Evolutionary conservation across 306 rosid species (phyloP).

Genomic region (Albizia julibrissin): DNA sequence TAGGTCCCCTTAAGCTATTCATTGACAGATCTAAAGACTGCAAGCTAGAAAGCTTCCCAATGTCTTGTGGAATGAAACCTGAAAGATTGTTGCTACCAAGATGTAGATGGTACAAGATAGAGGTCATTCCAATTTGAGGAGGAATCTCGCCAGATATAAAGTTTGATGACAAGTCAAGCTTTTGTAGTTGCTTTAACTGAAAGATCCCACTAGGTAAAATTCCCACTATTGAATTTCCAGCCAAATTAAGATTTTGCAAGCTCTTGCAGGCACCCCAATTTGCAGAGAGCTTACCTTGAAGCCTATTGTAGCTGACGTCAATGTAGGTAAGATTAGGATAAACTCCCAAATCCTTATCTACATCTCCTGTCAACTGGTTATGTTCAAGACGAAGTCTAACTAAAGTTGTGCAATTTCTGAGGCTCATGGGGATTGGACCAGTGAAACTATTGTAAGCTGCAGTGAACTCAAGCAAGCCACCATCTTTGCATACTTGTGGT

Average conservation of each 20-base stretch:
- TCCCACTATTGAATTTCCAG: not conserved
- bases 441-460: not conserved
- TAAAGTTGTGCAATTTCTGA: not conserved
- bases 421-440: not conserved
- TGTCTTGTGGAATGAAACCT: not conserved
- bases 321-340: not conserved
- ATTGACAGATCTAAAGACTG: not conserved
- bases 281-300: not conserved
- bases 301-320: not conserved
- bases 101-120: not conserved
- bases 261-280: not conserved
- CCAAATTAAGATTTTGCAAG: not conserved
- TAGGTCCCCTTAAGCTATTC: not conserved
- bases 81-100: not conserved
- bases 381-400: not conserved
- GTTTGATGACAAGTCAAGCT: too few relatives aligned
- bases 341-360: not conserved
- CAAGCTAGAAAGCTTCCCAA: not conserved
- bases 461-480: not conserved
- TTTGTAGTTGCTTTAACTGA: not conserved
- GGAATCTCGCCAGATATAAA: not conserved
- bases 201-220: not conserved
- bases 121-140: not conserved
- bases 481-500: not conserved
- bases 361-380: not conserved